Conservation (phyloP, 495 filamentous ascomycete species). For the Pseudoneurospora amorphoporcata region DNA sequence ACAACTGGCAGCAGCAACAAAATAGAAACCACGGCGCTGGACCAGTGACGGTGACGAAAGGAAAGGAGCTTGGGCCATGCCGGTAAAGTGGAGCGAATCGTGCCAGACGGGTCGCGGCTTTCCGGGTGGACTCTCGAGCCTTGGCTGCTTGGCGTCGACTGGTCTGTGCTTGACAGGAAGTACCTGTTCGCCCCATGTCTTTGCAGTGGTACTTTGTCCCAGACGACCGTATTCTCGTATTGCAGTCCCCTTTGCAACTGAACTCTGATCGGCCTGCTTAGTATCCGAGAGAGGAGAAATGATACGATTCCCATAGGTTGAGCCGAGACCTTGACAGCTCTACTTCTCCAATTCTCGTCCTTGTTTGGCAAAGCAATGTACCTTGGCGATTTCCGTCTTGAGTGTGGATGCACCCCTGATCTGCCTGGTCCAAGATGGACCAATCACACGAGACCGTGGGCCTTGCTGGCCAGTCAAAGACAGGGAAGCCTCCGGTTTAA, state of each 20-base stretch:
- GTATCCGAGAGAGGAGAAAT: neutral
- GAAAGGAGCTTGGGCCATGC: neutral
- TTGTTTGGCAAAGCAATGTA: neutral
- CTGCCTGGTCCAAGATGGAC: neutral
- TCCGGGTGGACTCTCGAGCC: neutral
- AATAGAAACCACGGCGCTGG: neutral
- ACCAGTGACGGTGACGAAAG: neutral
- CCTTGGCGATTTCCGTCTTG: neutral
- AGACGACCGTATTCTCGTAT: neutral
- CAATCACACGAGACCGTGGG: neutral
- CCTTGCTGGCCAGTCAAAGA: neutral
- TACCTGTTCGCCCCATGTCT: neutral
- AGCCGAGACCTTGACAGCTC: neutral
- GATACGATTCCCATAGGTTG: neutral
- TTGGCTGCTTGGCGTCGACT: neutral
- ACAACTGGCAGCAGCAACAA: neutral
- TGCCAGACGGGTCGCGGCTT: neutral
- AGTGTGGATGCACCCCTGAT: neutral
- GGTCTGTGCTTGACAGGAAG: neutral
- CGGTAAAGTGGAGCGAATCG: neutral
- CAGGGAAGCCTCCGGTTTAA: neutral
- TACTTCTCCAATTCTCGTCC: neutral
- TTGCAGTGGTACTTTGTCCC: neutral
- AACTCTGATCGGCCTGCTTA: neutral
- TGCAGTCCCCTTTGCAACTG: neutral